Evolutionary conservation across 768 basidiomycete genomes (phyloP), one percentile per base, ranked within the genome.

Genomic region (Termitomyces titanicus): DNA sequence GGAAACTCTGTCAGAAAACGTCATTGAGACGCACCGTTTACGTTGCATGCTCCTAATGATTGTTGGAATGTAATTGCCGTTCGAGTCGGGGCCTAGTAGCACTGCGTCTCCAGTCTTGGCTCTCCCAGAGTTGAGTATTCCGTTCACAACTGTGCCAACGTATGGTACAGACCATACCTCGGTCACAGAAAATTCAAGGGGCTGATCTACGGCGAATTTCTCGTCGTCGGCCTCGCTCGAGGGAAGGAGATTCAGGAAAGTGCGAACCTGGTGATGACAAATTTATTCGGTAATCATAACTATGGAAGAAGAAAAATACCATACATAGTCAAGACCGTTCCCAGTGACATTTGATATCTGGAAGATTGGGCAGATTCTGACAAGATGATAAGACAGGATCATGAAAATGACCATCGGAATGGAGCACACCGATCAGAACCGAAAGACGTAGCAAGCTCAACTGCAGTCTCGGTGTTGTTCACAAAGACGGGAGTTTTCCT

Each of bases 331-430:
- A 11, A 96, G 81, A 3, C 94, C 93, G 61, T 91, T 83, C n/a
- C 95, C 96, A 1, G 93, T 95, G 13, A 97, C 92, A 67, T 98
- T 98, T 3, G 94, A 97, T 20, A 95, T 75, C 66, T 88, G 87
- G 72, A 96, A 95, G 56, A 96, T 86, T 0, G 94, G 94, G 64
- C 92, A 94, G 65, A 96, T 67, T 66, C 92, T 94, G 47, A 13
- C 24, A 22, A 55, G 10, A 33, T 37, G 40, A 44, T n/a, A 56
- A 37, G 38, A 25, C 63, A 40, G 58, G 48, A 51, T 42, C 42
- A 31, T 39, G 44, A 34, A 40, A 35, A 24, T 11, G 7, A 5
- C 17, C 33, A 38, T 52, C 40, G 45, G 4, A n/a, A 35, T 29
- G 47, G 12, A 35, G 63, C 75, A 55, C 43, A 89, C 92, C 79